Base-by-base conservation (phyloP, 1,284 basidiomycete genomes). In the Trametes polyzona region DNA sequence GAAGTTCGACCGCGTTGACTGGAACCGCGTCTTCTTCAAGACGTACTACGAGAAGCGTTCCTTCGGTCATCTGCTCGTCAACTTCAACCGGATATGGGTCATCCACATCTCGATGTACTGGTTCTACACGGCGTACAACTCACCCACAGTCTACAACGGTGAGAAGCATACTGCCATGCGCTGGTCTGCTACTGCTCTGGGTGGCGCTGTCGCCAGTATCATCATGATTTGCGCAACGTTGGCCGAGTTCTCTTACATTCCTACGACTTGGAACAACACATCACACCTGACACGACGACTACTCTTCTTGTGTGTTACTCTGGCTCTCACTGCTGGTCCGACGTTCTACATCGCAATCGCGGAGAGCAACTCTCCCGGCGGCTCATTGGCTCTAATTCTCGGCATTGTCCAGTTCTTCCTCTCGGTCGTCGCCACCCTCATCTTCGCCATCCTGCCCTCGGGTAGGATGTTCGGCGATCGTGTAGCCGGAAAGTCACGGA, bases 31-130 rank as follows among this genome's bases (percentile, higher is more conserved):
- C 1, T 97, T 97, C 74, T 96, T 96, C 89, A 98, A 98, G 81
- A 98, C 95, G 0, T 98, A 97, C 75, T 92, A 87, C 63, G 96
- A 98, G 76, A 95, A 95, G 70, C 92, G 96, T 37, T 96, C 95
- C 0, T 92, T 96, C 72, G 87, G 93, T 57, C 95, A 98, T 73
- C 81, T 97, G 1, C 83, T 98, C 57, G 95, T 97, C 79, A 97
- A 98, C 80, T 98, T 98, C 78, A 98, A 97, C 78, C 92, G 95
- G 53, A 92, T 98, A 67, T 98, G 95, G 95, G 90, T 97, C 71
- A 87, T 95, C 56, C 96, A 98, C 74, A 82, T 98, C 56, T 86
- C 93, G 35, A 75, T 96, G 69, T 97, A 90, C 79, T 97, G 90
- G 86, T 96, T 89, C 78, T 98, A 95, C 76, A 97, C 94, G 27